Evolutionary conservation across 768 basidiomycete species (phyloP), one percentile per base, ranked within the genome.

Genomic region (Pulveroboletus ravenelii): DNA sequence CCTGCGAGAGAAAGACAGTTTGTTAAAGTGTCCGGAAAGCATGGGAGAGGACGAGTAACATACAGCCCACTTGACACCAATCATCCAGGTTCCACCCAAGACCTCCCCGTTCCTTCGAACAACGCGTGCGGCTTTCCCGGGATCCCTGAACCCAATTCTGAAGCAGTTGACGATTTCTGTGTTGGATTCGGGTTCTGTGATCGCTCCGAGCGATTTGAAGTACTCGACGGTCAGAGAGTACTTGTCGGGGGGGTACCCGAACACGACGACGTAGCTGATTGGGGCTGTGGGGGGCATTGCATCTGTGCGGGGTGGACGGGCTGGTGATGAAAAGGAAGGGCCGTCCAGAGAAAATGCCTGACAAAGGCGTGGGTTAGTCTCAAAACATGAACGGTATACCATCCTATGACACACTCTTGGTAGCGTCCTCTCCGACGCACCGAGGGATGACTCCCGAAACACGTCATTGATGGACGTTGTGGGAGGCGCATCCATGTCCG

Each of bases 61-160:
- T 63, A 91, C 90, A 25, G 87, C 86, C 84, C 85, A 89, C 66
- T 91, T 91, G 37, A 81, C 82, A 12, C 91, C 92, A 32, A 93
- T 72, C 90, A 93, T 93, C 76, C 81, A 89, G 42, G 74, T 77
- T 5, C 86, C 86, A 10, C 77, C 71, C 18, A 93, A 62, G 2
- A 93, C 69, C 44, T 93, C 90, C 3, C 92, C 92, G 56, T 85
- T 93, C 69, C 87, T 87, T 44, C 88, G 73, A 14, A 91, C 80
- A 2, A 90, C 89, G 10, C 91, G 75, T 54, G 88, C 67, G 0
- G 90, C 91, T 50, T 91, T 88, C 20, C 79, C 83, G 8, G 80
- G 71, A 53, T 87, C 81, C 37, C 70, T 67, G 60, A 84, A 94
- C 3, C 87, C 87, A 46, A 93, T 83, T 45, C 78, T 78, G 67